phyloP scores from a whole-genome alignment of 305 asterid species.

The Rubia tinctorum region DNA sequence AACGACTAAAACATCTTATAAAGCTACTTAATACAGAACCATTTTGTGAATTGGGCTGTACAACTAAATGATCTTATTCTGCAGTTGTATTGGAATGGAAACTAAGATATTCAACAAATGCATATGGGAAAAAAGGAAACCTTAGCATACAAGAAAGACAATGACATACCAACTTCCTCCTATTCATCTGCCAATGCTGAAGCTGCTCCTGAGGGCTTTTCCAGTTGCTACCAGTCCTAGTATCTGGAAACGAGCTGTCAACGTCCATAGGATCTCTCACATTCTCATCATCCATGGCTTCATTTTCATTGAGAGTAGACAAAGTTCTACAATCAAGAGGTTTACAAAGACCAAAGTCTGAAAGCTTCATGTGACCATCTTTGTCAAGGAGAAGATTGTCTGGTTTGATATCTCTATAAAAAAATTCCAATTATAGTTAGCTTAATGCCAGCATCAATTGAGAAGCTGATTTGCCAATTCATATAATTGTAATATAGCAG shows the following conservation, averaged over 20 bases:
- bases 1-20: background rate
- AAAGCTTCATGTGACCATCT: slow-evolving; percentile 94
- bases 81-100: background rate
- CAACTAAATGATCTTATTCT: background rate
- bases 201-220: slow-evolving; percentile 83
- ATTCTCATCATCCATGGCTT: slow-evolving; percentile 86
- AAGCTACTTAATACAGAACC: background rate
- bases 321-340: slow-evolving; percentile 93
- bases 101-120: background rate
- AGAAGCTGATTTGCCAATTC: background rate
- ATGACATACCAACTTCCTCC: slow-evolving; percentile 83
- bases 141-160: background rate
- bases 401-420: slow-evolving; percentile 87
- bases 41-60: background rate
- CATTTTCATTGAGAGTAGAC: slow-evolving; percentile 72
- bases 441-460: background rate
- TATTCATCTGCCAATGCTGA: slow-evolving; percentile 97
- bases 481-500: background rate
- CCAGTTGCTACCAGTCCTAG: slow-evolving; percentile 61
- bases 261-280: slow-evolving; percentile 79
- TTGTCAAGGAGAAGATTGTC: slow-evolving; percentile 94
- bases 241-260: slow-evolving; percentile 72
- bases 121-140: background rate
- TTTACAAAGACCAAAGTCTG: slow-evolving; percentile 98
- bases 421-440: slow-evolving; percentile 11